These are phyloP conservation scores for Fusarium ambrosium DNA, from an alignment of 2,329 filamentous ascomycete species.

Conservation along the genomic window DNA sequence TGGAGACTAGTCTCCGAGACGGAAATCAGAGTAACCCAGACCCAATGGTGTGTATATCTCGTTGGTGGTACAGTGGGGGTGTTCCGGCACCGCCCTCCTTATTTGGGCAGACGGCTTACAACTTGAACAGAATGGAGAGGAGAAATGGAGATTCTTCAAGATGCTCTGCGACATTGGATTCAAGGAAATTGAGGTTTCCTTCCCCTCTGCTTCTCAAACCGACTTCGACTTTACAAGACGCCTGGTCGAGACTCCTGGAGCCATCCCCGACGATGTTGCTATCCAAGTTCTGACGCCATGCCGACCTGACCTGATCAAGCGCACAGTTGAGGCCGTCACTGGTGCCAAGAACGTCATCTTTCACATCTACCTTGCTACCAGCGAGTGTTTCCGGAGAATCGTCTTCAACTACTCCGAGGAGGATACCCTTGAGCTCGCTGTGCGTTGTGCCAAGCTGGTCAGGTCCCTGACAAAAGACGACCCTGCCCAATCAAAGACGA, in stretches of 20 bases:
- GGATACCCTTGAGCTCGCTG: slow-evolving; percentile 84
- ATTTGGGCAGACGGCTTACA: background rate
- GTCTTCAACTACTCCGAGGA: slow-evolving; percentile 91
- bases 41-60: background rate
- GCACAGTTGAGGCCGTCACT: slow-evolving; percentile 78
- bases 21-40: slow-evolving; percentile 1
- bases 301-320: slow-evolving; percentile 64
- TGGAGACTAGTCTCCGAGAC: background rate
- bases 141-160: slow-evolving; percentile 96
- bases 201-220: slow-evolving; percentile 93
- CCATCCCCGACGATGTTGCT: slow-evolving; percentile 59
- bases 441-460: slow-evolving; percentile 87
- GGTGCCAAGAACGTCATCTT: slow-evolving; percentile 94
- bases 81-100: background rate
- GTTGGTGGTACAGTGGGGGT: background rate
- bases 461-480: slow-evolving; percentile 90
- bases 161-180: slow-evolving; percentile 94
- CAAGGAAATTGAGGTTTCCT: slow-evolving; percentile 98
- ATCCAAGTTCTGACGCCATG: background rate
- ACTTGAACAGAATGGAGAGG: slow-evolving; percentile 80
- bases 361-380: slow-evolving; percentile 96
- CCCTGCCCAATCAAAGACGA: slow-evolving; percentile 67
- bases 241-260: slow-evolving; percentile 72
- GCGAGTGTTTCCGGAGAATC: slow-evolving; percentile 92
- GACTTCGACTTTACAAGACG: slow-evolving; percentile 96